Base-by-base conservation (phyloP, 345 rosid species). In the Lepidium didymum region DNA sequence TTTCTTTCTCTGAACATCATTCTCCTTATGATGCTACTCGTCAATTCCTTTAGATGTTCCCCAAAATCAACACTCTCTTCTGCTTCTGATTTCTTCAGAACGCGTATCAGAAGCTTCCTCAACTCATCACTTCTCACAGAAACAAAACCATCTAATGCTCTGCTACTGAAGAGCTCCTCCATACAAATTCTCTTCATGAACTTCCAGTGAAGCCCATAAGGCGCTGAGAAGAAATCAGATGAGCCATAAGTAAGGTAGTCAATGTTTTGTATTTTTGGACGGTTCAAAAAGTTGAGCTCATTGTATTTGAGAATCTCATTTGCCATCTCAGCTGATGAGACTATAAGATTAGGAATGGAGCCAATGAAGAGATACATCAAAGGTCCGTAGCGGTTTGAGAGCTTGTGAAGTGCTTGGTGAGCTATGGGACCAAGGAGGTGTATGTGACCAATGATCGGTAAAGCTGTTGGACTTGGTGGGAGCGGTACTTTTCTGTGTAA, bases 161-260 rank as follows among this genome's bases (percentile, higher is more conserved):
- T 77, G 35, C 83, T 78, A 13, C 85, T 87, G 4, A 88, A 85
- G 37, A 91, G 80, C 44, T 83, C 81, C 23, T 80, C 69, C 96
- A 85, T 85, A 81, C 91, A 85, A 1, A 91, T 76, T 55, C 81
- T 85, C 81, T 86, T 88, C 85, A 85, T 86, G 85, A 85, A 88
- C 75, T 83, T 91, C 96, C 96, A 91, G 56, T 80, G 76, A 7
- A 82, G 74, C 0, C 96, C 96, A 2, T 85, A 88, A 14, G 82
- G 80, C 8, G 81, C 87, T n/a, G 80, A 78, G 52, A 88, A 81
- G 63, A 91, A 86, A 73, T 86, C 96, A 2, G 92, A 44, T 0
- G 92, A 82, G 40, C 88, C 91, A 62, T 88, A 91, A 12, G 92
- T 85, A n/a, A 91, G 84, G 76, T 81, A 91, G 64, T 91, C 87